Percentiles rank a stretch among this genome's conserved stretches.
phyloP scores from a whole-genome alignment of 2,329 filamentous ascomycete genomes.

The Exophiala alcalophila region DNA sequence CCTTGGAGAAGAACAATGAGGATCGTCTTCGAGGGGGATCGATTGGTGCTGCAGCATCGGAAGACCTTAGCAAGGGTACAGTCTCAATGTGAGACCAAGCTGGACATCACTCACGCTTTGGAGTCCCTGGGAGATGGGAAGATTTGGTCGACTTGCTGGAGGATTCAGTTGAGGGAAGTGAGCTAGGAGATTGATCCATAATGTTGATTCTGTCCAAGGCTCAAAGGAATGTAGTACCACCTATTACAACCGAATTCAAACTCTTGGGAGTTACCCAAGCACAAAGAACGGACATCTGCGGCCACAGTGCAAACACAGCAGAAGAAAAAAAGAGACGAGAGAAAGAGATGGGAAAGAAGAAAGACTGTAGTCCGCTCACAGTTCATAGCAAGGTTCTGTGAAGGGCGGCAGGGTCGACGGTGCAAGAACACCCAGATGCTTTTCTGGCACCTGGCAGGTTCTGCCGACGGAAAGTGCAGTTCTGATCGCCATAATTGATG shows the following conservation, averaged over 20 bases:
- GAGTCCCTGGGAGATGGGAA: constrained; percentile 23
- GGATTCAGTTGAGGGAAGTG: constrained; percentile 19
- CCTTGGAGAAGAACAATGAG: constrained; percentile 27
- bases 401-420: constrained; percentile 6
- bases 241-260: constrained; percentile 5
- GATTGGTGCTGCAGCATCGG: constrained; percentile 23
- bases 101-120: constrained; percentile 25
- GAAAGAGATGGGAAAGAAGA: constrained; percentile 1
- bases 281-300: constrained; percentile 25
- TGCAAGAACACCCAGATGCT: background rate
- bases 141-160: constrained; percentile 19
- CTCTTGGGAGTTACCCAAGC: constrained; percentile 1
- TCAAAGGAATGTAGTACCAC: constrained; percentile 13
- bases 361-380: background rate
- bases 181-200: constrained; percentile 22
- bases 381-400: background rate
- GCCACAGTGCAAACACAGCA: constrained; percentile 14
- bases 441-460: background rate
- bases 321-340: background rate
- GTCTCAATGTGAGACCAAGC: constrained; percentile 4
- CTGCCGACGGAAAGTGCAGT: background rate
- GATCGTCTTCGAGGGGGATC: constrained; percentile 28
- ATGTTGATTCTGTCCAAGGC: constrained; percentile 1
- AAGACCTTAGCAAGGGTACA: constrained; percentile 6
- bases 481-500: background rate